These are phyloP conservation scores for Stemphylium vesicarium DNA, from an alignment of 2,329 filamentous ascomycete species.

Conservation along the genomic window DNA sequence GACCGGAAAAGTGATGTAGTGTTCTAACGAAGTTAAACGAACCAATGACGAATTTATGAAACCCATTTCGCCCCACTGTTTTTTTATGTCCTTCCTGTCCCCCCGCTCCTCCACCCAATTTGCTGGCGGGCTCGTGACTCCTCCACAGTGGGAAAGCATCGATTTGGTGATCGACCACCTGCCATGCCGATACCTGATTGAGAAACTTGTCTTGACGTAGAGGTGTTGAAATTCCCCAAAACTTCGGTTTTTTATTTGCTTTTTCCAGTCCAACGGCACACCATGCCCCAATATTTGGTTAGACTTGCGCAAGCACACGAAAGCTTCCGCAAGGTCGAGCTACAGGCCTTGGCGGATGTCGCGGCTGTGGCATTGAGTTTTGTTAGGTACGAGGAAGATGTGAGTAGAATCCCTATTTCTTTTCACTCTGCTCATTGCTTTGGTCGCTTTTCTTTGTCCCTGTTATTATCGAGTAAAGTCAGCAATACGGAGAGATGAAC, in stretches of 20 bases:
- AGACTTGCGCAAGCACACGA: constrained; percentile 90
- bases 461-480: neutral
- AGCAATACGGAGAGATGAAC: too few species aligned
- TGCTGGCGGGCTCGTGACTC: constrained; percentile 19
- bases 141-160: constrained; percentile 7
- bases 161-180: neutral
- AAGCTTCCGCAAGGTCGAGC: constrained; percentile 85
- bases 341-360: constrained; percentile 77
- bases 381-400: constrained; percentile 74
- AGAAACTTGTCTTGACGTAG: neutral
- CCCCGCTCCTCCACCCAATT: neutral
- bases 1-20: neutral
- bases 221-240: neutral
- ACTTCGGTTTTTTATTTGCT: neutral
- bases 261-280: neutral
- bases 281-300: constrained; percentile 75
- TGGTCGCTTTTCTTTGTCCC: neutral
- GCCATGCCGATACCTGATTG: constrained; percentile 33
- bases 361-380: constrained; percentile 72
- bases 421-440: neutral
- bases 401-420: constrained; percentile 56
- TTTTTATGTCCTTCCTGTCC: constrained; percentile 8
- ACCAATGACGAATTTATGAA: constrained; percentile 15
- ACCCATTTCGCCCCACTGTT: constrained; percentile 14
- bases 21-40: constrained; percentile 15